Base-by-base conservation (phyloP, 1,284 basidiomycete genomes). In the Pseudozyma thailandica region DNA sequence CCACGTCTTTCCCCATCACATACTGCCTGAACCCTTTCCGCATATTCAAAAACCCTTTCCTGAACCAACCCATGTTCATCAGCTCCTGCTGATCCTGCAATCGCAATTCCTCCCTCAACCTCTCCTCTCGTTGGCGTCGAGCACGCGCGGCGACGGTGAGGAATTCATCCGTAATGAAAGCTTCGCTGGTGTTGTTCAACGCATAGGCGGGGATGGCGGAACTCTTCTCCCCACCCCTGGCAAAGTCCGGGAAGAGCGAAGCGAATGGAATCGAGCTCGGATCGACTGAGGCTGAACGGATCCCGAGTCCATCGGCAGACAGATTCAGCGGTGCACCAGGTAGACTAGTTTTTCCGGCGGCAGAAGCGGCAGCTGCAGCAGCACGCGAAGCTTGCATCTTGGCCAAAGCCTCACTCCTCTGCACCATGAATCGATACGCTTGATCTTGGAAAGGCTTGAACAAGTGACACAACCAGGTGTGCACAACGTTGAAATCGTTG, bases 41-140 rank as follows among this genome's bases (percentile, higher is more conserved):
- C 13, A 72, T n/a, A n/a, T 66, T 59, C 28, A 72, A 46, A 26
- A 72, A 63, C 2, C 69, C 69, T 27, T 61, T 65, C 4, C 49
- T 49, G 41, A 72, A 72, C 69, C 69, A 72, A 21, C 69, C 69
- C 69, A 62, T 66, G 20, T 66, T 63, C 69, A 72, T 72, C 15
- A 72, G 38, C 42, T 72, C 69, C 18, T 59, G 25, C 46, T 65
- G 51, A 35, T 66, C 49, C 31, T 52, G 46, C 37, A 43, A 16
- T 1, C 69, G 46, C 21, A 62, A 27, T 16, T 72, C 55, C 26
- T 72, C 63, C 23, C 54, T 43, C 26, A 66, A 21, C 10, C 59
- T 31, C 30, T 66, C 63, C 28, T 66, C 69, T 15, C 69, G 25
- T 18, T 59, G 62, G 7, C 69, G 50, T 0, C 69, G 42, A 0